Evolutionary conservation across 2,329 filamentous ascomycete species (phyloP).

Genomic region (Didymella pinodella): DNA sequence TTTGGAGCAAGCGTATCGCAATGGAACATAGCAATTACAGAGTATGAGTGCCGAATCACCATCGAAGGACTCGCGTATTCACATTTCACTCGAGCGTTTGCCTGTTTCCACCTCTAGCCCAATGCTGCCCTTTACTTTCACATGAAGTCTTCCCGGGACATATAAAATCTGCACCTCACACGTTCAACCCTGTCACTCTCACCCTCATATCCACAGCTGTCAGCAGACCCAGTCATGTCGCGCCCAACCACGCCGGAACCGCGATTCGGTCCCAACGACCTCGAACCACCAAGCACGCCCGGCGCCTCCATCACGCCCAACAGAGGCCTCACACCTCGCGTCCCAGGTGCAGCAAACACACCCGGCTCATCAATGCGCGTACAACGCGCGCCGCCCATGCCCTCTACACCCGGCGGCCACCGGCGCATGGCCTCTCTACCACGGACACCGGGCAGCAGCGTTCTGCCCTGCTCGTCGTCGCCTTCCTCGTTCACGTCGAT

Average conservation of each 20-base stretch:
- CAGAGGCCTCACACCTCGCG: background rate
- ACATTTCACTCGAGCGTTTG: constrained; percentile 7
- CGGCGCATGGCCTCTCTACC: constrained; percentile 9
- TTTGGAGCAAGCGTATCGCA: background rate
- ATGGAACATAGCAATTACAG: background rate
- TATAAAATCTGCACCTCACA: background rate
- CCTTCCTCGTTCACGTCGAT: constrained; percentile 32
- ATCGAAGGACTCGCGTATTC: background rate
- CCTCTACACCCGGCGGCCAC: constrained; percentile 8
- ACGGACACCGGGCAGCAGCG: constrained; percentile 23
- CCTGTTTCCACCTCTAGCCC: background rate
- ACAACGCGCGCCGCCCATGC: constrained; percentile 4
- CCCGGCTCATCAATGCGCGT: constrained; percentile 1
- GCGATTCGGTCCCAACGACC: too few species aligned
- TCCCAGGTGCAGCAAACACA: background rate
- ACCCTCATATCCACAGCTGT: background rate
- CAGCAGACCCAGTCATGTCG: constrained; percentile 4
- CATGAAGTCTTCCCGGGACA: background rate
- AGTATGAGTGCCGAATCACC: background rate
- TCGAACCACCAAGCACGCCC: background rate
- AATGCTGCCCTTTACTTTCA: constrained; percentile 3
- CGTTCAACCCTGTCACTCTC: background rate
- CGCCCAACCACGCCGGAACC: constrained; percentile 7
- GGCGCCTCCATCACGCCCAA: background rate
- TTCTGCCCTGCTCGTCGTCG: constrained; percentile 29